These are phyloP conservation scores for Fusarium sp. DNA, from an alignment of 2,329 filamentous ascomycete species.

Conservation along the genomic window DNA sequence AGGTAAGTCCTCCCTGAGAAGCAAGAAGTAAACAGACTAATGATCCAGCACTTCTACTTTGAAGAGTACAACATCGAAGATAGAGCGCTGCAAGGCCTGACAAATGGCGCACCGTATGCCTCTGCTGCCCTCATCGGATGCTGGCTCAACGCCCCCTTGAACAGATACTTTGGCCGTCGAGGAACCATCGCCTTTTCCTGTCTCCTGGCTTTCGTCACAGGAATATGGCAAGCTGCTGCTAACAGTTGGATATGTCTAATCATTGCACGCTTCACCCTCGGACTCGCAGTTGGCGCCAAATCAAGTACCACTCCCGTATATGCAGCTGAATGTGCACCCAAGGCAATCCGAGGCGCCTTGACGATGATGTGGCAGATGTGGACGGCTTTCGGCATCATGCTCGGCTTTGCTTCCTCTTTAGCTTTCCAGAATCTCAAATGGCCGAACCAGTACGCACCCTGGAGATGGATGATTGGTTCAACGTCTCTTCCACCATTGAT, in stretches of 20 bases:
- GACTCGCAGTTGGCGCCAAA: constrained; percentile 74
- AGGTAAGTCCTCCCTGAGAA: constrained; percentile 19
- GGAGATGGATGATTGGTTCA: constrained; percentile 53
- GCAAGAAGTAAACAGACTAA: background rate
- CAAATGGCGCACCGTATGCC: constrained; percentile 65
- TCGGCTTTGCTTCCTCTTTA: constrained; percentile 66
- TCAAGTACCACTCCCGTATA: constrained; percentile 57
- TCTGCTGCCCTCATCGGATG: constrained; percentile 54
- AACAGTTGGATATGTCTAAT: constrained; percentile 67
- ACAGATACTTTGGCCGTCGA: constrained; percentile 67
- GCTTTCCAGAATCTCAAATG: constrained; percentile 60
- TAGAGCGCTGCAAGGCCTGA: constrained; percentile 54
- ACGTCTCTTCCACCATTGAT: constrained; percentile 11
- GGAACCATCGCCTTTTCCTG: constrained; percentile 72
- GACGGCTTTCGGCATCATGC: constrained; percentile 68
- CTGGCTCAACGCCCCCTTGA: constrained; percentile 56
- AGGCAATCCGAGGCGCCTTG: constrained; percentile 61
- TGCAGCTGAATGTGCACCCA: constrained; percentile 62
- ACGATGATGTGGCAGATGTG: constrained; percentile 67
- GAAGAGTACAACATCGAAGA: constrained; percentile 47
- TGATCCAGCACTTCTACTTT: constrained; percentile 47
- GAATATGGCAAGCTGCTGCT: constrained; percentile 55
- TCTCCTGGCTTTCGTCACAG: constrained; percentile 57
- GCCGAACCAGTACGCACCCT: constrained; percentile 44
- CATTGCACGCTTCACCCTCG: constrained; percentile 70